A percentile compares a stretch with the other conserved stretches of the same genome.
phyloP scores from a whole-genome alignment of 1,284 basidiomycete species.

The Puccinia coronata region DNA sequence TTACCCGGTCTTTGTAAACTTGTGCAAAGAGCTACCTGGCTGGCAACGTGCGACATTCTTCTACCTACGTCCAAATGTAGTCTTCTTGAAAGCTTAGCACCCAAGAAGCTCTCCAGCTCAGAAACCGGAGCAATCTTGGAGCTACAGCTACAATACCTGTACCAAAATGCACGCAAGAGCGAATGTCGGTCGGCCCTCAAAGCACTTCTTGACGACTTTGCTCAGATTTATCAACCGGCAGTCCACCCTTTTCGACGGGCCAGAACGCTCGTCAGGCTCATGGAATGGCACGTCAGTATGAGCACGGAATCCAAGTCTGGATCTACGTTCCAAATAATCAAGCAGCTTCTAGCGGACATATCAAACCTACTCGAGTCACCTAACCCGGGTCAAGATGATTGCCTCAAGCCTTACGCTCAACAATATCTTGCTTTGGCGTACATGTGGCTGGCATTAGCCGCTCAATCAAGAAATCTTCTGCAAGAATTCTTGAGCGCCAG shows the following conservation, averaged over 20 bases:
- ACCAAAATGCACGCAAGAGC: conserved; percentile 32
- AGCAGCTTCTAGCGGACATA: conserved; percentile 22
- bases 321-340: conserved; percentile 14
- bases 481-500: conserved; percentile 23
- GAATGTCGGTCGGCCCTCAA: conserved; percentile 34
- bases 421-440: conserved; percentile 31
- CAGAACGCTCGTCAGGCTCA: conserved; percentile 33
- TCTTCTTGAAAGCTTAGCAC: conserved; percentile 31
- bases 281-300: conserved; percentile 47
- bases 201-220: conserved; percentile 31
- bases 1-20: conserved; percentile 43
- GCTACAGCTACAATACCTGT: conserved; percentile 42
- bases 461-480: conserved; percentile 18
- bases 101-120: conserved; percentile 12
- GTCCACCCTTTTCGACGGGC: conserved; percentile 41
- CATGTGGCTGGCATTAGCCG: conserved; percentile 43
- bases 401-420: conserved; percentile 14
- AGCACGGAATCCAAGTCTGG: conserved; percentile 14
- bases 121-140: conserved; percentile 40
- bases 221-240: conserved; percentile 28
- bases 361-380: conserved; percentile 9
- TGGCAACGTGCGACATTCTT: conserved; percentile 46
- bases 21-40: conserved; percentile 39
- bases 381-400: conserved; percentile 25
- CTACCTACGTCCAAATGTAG: conserved; percentile 34